Base-by-base conservation (phyloP, 148 eudicot species). In the Cornus controversa region DNA sequence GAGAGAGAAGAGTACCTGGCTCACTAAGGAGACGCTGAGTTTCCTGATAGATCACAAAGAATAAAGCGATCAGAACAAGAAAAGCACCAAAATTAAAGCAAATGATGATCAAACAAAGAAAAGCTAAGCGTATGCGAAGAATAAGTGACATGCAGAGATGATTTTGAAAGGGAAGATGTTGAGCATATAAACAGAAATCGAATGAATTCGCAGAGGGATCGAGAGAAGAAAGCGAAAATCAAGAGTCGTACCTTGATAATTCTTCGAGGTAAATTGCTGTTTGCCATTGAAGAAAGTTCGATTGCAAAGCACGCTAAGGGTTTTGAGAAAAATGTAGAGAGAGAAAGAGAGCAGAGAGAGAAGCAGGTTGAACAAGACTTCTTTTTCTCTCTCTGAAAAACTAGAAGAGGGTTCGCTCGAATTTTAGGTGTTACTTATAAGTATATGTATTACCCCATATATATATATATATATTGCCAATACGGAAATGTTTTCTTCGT, bases 1-100 rank as follows among this genome's bases (percentile, higher is more conserved):
- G 6, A 60, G 62, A 75, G 62, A 70, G 65, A 75, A 37, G 8
- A 69, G 71, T 77, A 79, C 97, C 98, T 76, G 98, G 98, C 76
- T 95, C 98, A 81, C 98, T 93, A 66, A 95, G 94, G 75, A 95
- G 91, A 47, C 98, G 97, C 85, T 95, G 98, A 57, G 98, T 95
- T 86, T 95, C 98, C 98, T 95, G 85, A 70, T 26, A 80, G 69
- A 83, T 75, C 27, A 81, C 11, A 47, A 76, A 57, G 16, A 78
- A 26, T 36, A 10, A 78, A 75, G 8, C 23, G 36, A 37, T 31
- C 50, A 69, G 76, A 78, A 50, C 31, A 69, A 22, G 25, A 34
- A 69, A 20, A 20, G 27, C n/a, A 28, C n/a, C 23, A 40, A 34
- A 64, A 53, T 2, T 47, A 1, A 22, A 80, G 25, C 69, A 77